Evolutionary conservation across 83 land plant genomes (phyloP), one percentile per base, ranked within the genome.

Genomic region (Picea mariana): DNA sequence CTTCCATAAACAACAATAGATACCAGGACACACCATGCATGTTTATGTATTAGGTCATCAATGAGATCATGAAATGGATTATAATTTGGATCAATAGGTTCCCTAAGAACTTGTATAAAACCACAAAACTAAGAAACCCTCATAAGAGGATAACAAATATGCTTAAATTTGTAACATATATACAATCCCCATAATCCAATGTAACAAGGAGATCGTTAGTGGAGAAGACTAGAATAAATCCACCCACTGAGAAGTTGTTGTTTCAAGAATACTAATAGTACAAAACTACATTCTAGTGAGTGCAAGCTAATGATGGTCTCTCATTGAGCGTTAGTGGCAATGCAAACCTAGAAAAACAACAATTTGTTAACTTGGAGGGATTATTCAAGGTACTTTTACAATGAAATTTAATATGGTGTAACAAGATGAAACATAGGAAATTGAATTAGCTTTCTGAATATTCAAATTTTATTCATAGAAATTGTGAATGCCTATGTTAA

Each of bases 51-150:
- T 71, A 98, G 98, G 85, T 97, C 99, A 86, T 95, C 99, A 84
- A 95, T 94, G 4, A 97, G 88, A 86, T 97, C 99, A 67, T 96
- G 93, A 82, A 97, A 97, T 0, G 99, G 98, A 77, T 97, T 97
- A 59, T 97, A 97, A 77, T 97, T 97, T 15, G 99, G 99, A 91
- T 97, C 99, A 62, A 98, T 93, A n/a, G 99, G 99, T 72, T 97
- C 98, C 26, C 98, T 89, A 72, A 97, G 90, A 66, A 97, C 95
- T 27, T 27, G 83, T 97, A 95, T 27, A 97, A 82, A 66, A 97
- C 99, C 79, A 96, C 98, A 86, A 87, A 90, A 11, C 96, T 89
- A 72, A 97, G 81, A 71, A 97, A 27, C 31, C 95, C 99, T 81
- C 99, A 86, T 23, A 97, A 92, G 58, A 97, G 91, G 83, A 96